Evolutionary conservation across 768 basidiomycete genomes (phyloP), one percentile per base, ranked within the genome.

Genomic region (Leucocoprinus birnbaumii): DNA sequence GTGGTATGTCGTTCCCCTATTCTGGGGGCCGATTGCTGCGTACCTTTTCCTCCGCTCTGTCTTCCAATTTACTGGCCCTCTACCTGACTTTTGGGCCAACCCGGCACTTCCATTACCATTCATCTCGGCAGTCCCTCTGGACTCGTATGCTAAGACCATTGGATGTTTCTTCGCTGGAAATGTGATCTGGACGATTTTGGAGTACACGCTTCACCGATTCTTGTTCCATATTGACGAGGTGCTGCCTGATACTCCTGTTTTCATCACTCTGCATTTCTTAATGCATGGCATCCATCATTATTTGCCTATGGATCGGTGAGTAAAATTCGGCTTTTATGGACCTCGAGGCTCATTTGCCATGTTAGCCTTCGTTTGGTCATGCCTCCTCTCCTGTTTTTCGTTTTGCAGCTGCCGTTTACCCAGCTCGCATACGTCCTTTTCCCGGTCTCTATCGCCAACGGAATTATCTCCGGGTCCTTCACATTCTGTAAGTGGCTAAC

Each of bases 201-300:
- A 98, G 71, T 99, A 98, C 67, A 73, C 78, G 11, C 73, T 99
- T 64, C 97, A 99, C 71, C 87, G 97, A 40, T 98, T 98, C 83
- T 73, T 99, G 48, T 99, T 99, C 84, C 97, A 99, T 70, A 73
- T 99, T 62, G 97, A 99, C 65, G 78, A 84, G 8, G 70, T 78
- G 64, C 80, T 99, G 19, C 97, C 97, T 2, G 97, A 99, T 70
- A 77, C 73, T 55, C 87, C 88, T 4, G 71, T 74, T 49, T 91
- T 88, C 71, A 77, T 98, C 64, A 84, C 85, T 41, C 66, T 98
- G 22, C 97, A 99, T 67, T 99, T 99, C 73, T 67, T 91, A 63
- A 76, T 92, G 66, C 97, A 98, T 65, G 97, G 97, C 14, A 85
- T 99, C 34, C 97, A 99, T 66, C 97, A 99, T 70, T 99, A 95